These are phyloP conservation scores for Dendrobium huoshanense DNA, from an alignment of 106 monocot genomes.

Conservation along the genomic window DNA sequence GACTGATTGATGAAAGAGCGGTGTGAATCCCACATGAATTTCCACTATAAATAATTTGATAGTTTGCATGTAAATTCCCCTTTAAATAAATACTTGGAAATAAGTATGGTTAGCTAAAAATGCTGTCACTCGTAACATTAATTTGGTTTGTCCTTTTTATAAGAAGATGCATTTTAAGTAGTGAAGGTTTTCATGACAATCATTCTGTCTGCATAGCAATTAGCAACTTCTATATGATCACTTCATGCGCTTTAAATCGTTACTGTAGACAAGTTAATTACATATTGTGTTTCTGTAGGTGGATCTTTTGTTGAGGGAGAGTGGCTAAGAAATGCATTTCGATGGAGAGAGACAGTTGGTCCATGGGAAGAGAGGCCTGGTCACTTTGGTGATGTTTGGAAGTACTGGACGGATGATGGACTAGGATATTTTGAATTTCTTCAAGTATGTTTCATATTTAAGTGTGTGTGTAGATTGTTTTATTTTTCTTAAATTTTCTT, in stretches of 20 bases:
- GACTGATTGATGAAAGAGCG: too few species aligned
- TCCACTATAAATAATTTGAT: too few species aligned
- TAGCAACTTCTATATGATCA: background rate
- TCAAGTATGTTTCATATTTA: conserved; percentile 33
- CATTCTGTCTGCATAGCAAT: background rate
- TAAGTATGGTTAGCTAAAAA: too few species aligned
- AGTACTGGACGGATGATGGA: conserved; percentile 99
- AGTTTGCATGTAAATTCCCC: too few species aligned
- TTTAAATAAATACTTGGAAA: too few species aligned
- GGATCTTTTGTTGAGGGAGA: conserved; percentile 95
- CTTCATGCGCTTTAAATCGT: background rate
- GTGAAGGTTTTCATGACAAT: background rate
- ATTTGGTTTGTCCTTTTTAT: too few species aligned
- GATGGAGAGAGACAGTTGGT: conserved; percentile 82
- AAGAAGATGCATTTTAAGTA: background rate
- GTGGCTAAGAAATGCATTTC: conserved; percentile 89
- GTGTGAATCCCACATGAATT: too few species aligned
- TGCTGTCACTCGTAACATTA: too few species aligned
- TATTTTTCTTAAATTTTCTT: background rate
- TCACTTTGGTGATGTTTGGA: conserved; percentile 93
- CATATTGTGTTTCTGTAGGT: conserved; percentile 31
- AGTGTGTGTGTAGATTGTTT: background rate
- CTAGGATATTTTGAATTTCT: conserved; percentile 92
- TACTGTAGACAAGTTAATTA: background rate
- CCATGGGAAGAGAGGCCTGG: conserved; percentile 99